These are phyloP conservation scores for Penicillium fuscoglaucum DNA, from an alignment of 2,329 filamentous ascomycete species.

Conservation along the genomic window DNA sequence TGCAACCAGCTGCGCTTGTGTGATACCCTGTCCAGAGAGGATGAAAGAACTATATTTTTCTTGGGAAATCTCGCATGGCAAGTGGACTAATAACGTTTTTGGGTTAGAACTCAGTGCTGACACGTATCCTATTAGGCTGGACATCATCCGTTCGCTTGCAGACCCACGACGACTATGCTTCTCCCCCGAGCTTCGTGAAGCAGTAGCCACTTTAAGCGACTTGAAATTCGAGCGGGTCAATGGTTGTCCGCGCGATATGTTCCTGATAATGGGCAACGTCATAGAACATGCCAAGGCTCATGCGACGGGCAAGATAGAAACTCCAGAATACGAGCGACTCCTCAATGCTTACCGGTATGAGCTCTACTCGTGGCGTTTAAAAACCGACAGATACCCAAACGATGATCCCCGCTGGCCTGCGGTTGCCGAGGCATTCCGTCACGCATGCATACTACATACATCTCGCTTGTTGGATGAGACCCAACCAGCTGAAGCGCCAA, in stretches of 20 bases:
- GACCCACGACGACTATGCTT: slow-evolving; percentile 31
- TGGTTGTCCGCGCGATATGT: slow-evolving; percentile 33
- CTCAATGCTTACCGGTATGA: slow-evolving; percentile 15
- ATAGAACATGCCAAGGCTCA: slow-evolving; percentile 32
- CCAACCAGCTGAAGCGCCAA: slow-evolving; percentile 19
- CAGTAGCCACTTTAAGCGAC: slow-evolving; percentile 26
- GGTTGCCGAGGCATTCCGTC: slow-evolving; percentile 30
- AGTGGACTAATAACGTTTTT: background rate
- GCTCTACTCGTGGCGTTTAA: slow-evolving; percentile 27
- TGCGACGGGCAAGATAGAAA: slow-evolving; percentile 16
- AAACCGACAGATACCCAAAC: slow-evolving; percentile 24
- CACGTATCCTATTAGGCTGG: slow-evolving; percentile 23
- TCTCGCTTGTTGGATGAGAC: slow-evolving; percentile 28
- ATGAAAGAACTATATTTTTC: slow-evolving; percentile 33
- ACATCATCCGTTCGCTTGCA: slow-evolving; percentile 34
- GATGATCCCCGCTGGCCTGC: slow-evolving; percentile 26
- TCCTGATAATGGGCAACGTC: slow-evolving; percentile 30
- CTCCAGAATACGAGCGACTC: slow-evolving; percentile 1
- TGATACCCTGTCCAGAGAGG: slow-evolving; percentile 24
- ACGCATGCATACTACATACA: slow-evolving; percentile 31
- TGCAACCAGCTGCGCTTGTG: slow-evolving; percentile 30
- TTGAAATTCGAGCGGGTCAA: slow-evolving; percentile 33
- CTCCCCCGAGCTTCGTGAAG: slow-evolving; percentile 28
- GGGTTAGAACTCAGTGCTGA: background rate
- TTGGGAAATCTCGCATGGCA: slow-evolving; percentile 34